These are phyloP conservation scores for Niveomyces coronatus DNA, from an alignment of 2,329 filamentous ascomycete genomes.

Conservation along the genomic window DNA sequence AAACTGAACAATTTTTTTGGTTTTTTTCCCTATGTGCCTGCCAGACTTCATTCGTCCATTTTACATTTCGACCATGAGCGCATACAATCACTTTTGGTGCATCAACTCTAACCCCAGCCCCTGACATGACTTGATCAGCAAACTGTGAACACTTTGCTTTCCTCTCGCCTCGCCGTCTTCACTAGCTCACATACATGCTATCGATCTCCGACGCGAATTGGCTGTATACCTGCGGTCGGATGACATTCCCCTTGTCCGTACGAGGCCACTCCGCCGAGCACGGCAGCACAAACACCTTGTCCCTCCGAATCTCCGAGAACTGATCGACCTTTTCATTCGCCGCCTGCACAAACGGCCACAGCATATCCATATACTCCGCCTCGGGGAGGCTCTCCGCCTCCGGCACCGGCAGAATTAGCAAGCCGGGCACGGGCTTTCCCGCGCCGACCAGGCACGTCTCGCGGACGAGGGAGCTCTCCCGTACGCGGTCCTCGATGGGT, in stretches of 20 bases:
- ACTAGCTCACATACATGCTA: not conserved
- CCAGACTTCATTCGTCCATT: too few relatives aligned
- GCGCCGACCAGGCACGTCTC: conserved; percentile 1
- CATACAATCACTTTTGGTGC: too few relatives aligned
- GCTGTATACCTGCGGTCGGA: not conserved
- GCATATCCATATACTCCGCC: not conserved
- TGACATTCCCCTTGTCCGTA: conserved; percentile 6
- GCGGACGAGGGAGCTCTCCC: conserved; percentile 1
- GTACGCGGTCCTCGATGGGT: conserved; percentile 3
- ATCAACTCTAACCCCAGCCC: too few relatives aligned
- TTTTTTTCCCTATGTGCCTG: too few relatives aligned
- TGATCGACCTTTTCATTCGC: not conserved
- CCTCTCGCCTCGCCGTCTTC: too few relatives aligned
- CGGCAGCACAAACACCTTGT: conserved; percentile 1
- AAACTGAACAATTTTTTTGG: too few relatives aligned
- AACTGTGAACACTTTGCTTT: too few relatives aligned
- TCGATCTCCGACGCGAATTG: conserved; percentile 6
- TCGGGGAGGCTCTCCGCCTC: not conserved
- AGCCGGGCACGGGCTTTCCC: not conserved
- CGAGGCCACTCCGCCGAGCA: not conserved
- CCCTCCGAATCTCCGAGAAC: conserved; percentile 1
- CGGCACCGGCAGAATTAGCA: not conserved
- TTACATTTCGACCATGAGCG: too few relatives aligned
- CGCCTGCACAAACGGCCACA: conserved; percentile 1
- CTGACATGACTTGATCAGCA: too few relatives aligned